Conservation (phyloP, 2,329 filamentous ascomycete genomes). For the Emmonsiellopsis sp. region DNA sequence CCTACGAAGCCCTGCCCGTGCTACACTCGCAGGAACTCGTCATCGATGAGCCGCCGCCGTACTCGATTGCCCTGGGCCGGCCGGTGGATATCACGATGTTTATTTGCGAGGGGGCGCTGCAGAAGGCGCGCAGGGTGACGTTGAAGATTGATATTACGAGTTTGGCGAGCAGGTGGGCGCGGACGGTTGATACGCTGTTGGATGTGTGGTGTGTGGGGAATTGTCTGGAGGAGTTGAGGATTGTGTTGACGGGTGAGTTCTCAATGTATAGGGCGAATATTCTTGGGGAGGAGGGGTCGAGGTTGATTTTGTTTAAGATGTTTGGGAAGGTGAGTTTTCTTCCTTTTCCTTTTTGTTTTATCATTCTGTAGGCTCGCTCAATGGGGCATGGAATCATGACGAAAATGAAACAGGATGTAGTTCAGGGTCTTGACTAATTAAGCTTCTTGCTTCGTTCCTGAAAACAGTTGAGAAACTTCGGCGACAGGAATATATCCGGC, state of each 20-base stretch:
- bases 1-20: slow-evolving; percentile 19
- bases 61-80: slow-evolving; percentile 2
- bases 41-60: slow-evolving; percentile 13
- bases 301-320: not conserved
- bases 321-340: not conserved
- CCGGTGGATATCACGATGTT: slow-evolving; percentile 14
- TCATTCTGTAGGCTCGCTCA: no score
- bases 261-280: not conserved
- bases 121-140: slow-evolving; percentile 11
- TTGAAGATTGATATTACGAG: slow-evolving; percentile 9
- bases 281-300: not conserved
- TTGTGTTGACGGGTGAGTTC: not conserved
- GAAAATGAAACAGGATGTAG: no score
- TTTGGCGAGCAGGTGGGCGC: slow-evolving; percentile 3
- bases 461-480: not conserved
- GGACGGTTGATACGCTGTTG: slow-evolving; percentile 12
- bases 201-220: slow-evolving; percentile 11
- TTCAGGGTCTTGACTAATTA: no score
- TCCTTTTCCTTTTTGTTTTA: not conserved
- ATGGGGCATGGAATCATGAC: no score
- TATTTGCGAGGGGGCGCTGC: slow-evolving; percentile 11
- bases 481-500: not conserved
- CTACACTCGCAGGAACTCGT: slow-evolving; percentile 21
- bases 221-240: slow-evolving; percentile 9
- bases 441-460: not conserved